Conservation (phyloP, 345 rosid genomes). For the Barbarea vulgaris region DNA sequence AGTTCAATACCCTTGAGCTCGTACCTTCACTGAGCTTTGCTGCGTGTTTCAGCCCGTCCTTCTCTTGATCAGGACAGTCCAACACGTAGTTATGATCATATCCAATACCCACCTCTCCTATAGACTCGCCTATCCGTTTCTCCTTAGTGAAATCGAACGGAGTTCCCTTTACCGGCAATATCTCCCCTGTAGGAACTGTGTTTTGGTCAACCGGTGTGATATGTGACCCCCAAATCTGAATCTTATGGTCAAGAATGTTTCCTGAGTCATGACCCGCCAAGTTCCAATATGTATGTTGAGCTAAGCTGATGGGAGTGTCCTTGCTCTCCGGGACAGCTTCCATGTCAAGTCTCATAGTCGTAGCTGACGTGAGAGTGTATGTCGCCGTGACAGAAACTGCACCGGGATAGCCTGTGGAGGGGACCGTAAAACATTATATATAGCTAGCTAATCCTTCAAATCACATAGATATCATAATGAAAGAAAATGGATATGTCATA, state of each 20-base stretch:
- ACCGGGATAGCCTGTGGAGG: slow-evolving; percentile 74
- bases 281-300: slow-evolving; percentile 99
- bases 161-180: slow-evolving; percentile 72
- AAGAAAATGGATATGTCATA: background rate
- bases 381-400: slow-evolving; percentile 76
- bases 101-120: slow-evolving; percentile 80
- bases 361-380: slow-evolving; percentile 69
- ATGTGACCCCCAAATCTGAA: slow-evolving; percentile 82
- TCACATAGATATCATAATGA: background rate
- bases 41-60: slow-evolving; percentile 67
- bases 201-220: slow-evolving; percentile 81
- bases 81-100: slow-evolving; percentile 92
- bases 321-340: slow-evolving; percentile 74
- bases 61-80: slow-evolving; percentile 63
- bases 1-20: slow-evolving; percentile 67
- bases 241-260: slow-evolving; percentile 63
- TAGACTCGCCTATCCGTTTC: slow-evolving; percentile 65
- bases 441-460: background rate
- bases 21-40: slow-evolving; percentile 65
- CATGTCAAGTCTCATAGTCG: slow-evolving; percentile 87
- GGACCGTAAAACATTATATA: slow-evolving; percentile 6
- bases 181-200: slow-evolving; percentile 84
- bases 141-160: slow-evolving; percentile 79
- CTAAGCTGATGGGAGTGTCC: slow-evolving; percentile 83
- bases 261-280: slow-evolving; percentile 82